Percentiles rank a stretch among this genome's conserved stretches.
Evolutionary conservation across 1,139 yeast genomes (phyloP).

Genomic region (Nadsonia commutata): DNA sequence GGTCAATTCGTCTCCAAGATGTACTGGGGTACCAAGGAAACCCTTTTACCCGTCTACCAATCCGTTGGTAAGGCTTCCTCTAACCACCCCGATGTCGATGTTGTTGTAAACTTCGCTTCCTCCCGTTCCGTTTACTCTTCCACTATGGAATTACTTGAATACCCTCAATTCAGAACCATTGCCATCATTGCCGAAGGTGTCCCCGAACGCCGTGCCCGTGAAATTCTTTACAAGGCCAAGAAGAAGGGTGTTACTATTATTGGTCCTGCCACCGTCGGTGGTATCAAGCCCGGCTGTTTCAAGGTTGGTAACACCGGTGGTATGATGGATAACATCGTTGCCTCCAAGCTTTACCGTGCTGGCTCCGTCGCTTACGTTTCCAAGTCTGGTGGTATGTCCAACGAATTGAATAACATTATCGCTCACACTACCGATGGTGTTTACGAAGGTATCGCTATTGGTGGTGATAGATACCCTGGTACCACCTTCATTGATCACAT

Average conservation of each 20-base stretch:
- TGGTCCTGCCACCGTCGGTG: slow-evolving; percentile 36
- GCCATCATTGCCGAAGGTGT: slow-evolving; percentile 37
- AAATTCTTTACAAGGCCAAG: slow-evolving; percentile 29
- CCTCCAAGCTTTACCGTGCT: slow-evolving; percentile 33
- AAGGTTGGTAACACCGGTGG: slow-evolving; percentile 37
- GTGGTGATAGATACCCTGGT: slow-evolving; percentile 36
- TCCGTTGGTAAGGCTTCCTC: slow-evolving; percentile 27
- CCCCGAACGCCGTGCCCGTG: slow-evolving; percentile 35
- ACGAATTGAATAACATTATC: slow-evolving; percentile 33
- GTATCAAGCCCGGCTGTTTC: slow-evolving; percentile 36
- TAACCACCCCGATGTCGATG: slow-evolving; percentile 34
- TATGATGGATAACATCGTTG: slow-evolving; percentile 36
- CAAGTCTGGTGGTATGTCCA: slow-evolving; percentile 36
- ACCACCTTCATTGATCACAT: slow-evolving; percentile 34
- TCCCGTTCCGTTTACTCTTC: slow-evolving; percentile 33
- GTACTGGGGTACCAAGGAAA: slow-evolving; percentile 38
- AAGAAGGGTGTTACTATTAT: slow-evolving; percentile 32
- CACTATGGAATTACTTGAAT: slow-evolving; percentile 32
- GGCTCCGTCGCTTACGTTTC: slow-evolving; percentile 35
- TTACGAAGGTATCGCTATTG: slow-evolving; percentile 34
- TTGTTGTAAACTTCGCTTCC: slow-evolving; percentile 34
- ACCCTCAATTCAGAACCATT: slow-evolving; percentile 32
- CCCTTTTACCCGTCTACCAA: slow-evolving; percentile 32
- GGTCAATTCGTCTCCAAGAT: slow-evolving; percentile 32
- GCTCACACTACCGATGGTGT: slow-evolving; percentile 32